Conservation (phyloP, 23 red algal genomes). For the Gracilaria gracilis region DNA sequence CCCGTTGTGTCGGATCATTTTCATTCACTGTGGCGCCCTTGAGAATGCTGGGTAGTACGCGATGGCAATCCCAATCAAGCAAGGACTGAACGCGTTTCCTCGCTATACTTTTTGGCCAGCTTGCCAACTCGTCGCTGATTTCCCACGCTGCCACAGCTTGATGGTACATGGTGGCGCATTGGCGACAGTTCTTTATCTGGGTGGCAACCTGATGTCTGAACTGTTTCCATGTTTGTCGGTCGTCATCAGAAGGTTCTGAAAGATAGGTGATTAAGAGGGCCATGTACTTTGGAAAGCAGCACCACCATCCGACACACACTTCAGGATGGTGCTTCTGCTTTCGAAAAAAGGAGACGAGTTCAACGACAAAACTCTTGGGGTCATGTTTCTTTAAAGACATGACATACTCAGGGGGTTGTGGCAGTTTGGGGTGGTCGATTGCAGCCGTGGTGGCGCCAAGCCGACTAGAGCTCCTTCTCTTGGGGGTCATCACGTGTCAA, state of each 20-base stretch:
- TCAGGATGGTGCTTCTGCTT: conserved; percentile 37
- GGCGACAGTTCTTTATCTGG: conserved; percentile 56
- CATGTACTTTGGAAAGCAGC: conserved; percentile 38
- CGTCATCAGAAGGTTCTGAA: conserved; percentile 10
- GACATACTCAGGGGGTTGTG: not conserved
- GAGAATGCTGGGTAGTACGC: conserved; percentile 14
- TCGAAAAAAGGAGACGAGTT: conserved; percentile 8
- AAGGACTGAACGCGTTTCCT: conserved; percentile 15
- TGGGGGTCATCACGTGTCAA: conserved; percentile 1
- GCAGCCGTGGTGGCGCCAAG: not conserved
- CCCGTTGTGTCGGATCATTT: not conserved
- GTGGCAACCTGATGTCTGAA: conserved; percentile 29
- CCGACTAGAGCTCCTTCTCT: not conserved
- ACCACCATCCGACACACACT: conserved; percentile 56
- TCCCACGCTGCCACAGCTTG: conserved; percentile 41
- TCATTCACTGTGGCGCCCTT: not conserved
- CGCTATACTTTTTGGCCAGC: not conserved
- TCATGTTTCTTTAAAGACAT: not conserved
- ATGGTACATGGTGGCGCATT: conserved; percentile 42
- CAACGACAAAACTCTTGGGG: conserved; percentile 4
- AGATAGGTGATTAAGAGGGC: conserved; percentile 40
- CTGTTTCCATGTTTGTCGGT: not conserved
- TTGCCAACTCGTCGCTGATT: not conserved
- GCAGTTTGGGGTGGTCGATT: not conserved
- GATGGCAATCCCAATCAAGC: conserved; percentile 56